phyloP scores from a whole-genome alignment of 768 basidiomycete species.

The Rhodotorula graminis region DNA sequence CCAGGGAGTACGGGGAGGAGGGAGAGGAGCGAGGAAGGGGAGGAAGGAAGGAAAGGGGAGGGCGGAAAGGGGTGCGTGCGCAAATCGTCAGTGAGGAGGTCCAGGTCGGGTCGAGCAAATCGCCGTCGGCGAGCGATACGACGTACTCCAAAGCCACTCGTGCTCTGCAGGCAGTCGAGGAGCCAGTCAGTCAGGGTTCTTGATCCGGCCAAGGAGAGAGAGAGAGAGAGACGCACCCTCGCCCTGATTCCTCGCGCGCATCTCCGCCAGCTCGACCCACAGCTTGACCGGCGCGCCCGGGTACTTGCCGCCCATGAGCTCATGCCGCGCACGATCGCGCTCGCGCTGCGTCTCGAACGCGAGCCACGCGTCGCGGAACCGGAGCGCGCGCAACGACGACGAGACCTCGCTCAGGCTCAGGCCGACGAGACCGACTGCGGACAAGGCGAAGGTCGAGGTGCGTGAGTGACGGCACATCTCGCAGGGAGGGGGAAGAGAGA shows the following conservation, averaged over 20 bases:
- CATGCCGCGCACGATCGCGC: neutral
- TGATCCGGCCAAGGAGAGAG: neutral
- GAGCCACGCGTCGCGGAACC: neutral
- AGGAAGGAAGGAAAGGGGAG: no score
- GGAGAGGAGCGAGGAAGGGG: no score
- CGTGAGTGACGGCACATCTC: no score
- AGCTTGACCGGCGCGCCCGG: neutral
- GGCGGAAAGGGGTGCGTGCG: no score
- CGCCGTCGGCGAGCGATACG: neutral
- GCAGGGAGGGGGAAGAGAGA: no score
- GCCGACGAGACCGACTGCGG: neutral
- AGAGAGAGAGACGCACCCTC: neutral
- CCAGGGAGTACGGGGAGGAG: neutral
- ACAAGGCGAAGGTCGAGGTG: neutral
- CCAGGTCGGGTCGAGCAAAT: neutral
- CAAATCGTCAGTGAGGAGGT: no score
- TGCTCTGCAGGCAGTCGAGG: neutral
- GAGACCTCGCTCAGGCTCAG: neutral
- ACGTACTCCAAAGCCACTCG: slow-evolving; percentile 3
- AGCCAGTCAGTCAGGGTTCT: neutral
- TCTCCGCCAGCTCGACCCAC: neutral
- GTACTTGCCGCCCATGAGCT: neutral
- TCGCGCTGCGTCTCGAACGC: neutral
- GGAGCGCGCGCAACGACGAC: neutral
- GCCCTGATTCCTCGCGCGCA: neutral